Evolutionary conservation across 257 asterid species (phyloP).

Genomic region (Solanum lignicaule): DNA sequence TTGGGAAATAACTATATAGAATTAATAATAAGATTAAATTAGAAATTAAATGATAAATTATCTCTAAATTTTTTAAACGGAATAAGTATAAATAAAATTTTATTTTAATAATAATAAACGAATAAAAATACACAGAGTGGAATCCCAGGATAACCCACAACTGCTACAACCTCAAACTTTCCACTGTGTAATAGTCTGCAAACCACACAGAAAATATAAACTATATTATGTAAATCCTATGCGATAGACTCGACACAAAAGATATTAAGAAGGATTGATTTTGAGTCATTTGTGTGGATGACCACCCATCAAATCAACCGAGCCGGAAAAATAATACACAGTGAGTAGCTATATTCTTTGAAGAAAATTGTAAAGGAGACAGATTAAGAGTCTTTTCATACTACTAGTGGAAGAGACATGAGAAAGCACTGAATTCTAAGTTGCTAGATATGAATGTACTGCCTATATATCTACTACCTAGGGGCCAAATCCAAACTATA

Average conservation of each 20-base stretch:
- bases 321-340: too few species aligned
- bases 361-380: not conserved
- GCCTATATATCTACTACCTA: not conserved
- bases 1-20: not conserved
- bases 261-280: too few species aligned
- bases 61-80: not conserved
- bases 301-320: not conserved
- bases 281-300: too few species aligned
- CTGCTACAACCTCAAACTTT: not conserved
- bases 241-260: not conserved
- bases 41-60: not conserved
- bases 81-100: too few species aligned
- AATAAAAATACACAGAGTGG: not conserved
- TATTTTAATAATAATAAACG: too few species aligned
- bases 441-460: not conserved
- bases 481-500: conserved; percentile 16
- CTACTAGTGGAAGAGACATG: not conserved
- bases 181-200: not conserved
- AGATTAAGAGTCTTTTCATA: not conserved
- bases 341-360: not conserved
- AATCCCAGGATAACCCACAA: not conserved
- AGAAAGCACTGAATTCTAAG: not conserved
- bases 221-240: not conserved
- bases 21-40: not conserved
- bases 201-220: not conserved